Base-by-base conservation (phyloP, 805 yeast genomes). In the Candida suzukii region DNA sequence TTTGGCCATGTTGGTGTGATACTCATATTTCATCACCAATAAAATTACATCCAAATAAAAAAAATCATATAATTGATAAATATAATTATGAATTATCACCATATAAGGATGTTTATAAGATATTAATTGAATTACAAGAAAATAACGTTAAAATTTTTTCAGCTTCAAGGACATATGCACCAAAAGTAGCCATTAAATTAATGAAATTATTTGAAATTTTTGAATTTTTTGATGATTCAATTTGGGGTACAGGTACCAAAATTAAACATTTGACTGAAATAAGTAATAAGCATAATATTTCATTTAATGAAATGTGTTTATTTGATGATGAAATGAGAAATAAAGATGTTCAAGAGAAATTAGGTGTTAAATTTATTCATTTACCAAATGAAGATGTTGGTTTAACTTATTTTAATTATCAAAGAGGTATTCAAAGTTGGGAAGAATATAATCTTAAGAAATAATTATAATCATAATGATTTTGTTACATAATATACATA, bases 1-100 rank as follows among this genome's bases (percentile, higher is more conserved):
- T 83, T 27, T 83, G 93, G 93, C 90, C 62, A 39, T 78, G 81
- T 46, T 83, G 90, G 90, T 83, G 90, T 58, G 90, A 83, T 51
- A 82, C 87, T 1, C 90, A 83, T 52, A 68, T 84, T 18, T 57
- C 67, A 2, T 63, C 75, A 8, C 90, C 90, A 0, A 43, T 80
- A 19, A 66, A 64, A 41, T 38, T 41, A 11, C 53, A 52, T 42
- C 43, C 44, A 13, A 42, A 46, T 17, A 52, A 61, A 14, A 61
- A 61, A 12, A 51, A 58, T 14, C 52, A 59, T 4, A 66, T 80
- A 2, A 61, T 66, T 1, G 91, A 83, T 51, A 61, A 66, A 38
- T 56, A 67, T 43, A 87, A 87, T 0, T 76, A 65, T 48, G 63
- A 69, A 33, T 62, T 85, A 14, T 56, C 75, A 0, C 71, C 87